phyloP scores from a whole-genome alignment of 371 early-diverging fungal species.

The Mucor racemosus region DNA sequence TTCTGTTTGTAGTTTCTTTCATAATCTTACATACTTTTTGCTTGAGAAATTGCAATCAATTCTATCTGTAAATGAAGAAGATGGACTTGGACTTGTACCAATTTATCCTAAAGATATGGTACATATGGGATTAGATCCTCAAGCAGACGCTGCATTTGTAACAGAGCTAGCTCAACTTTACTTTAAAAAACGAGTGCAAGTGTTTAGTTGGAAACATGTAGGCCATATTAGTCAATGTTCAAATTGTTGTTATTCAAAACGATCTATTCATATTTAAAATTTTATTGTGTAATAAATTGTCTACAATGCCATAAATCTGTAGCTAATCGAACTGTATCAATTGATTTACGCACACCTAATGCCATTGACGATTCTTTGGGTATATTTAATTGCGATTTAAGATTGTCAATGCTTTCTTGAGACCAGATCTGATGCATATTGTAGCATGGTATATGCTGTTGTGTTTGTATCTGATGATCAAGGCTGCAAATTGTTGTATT shows the following conservation, averaged over 20 bases:
- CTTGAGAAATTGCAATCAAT: conserved; percentile 36
- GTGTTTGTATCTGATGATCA: conserved; percentile 8
- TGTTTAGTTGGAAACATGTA: conserved; percentile 25
- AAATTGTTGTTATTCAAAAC: background rate
- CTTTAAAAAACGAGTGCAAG: conserved; percentile 41
- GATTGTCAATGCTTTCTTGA: background rate
- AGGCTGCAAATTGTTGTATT: background rate
- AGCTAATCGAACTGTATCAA: conserved; percentile 21
- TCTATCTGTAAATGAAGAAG: conserved; percentile 32
- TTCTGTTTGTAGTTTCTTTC: conserved; percentile 43
- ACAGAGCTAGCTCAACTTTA: conserved; percentile 45
- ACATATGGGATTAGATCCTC: conserved; percentile 52
- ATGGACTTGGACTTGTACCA: conserved; percentile 19
- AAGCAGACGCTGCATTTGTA: conserved; percentile 45
- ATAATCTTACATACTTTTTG: conserved; percentile 37
- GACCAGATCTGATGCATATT: conserved; percentile 18
- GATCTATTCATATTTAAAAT: conserved; percentile 6
- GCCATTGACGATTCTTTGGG: background rate
- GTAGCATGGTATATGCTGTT: conserved; percentile 26
- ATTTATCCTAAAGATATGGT: conserved; percentile 49
- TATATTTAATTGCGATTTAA: background rate
- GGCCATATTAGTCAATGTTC: conserved; percentile 7
- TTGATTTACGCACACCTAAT: conserved; percentile 20
- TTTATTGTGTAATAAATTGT: conserved; percentile 12
- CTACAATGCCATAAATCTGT: conserved; percentile 25